These are phyloP conservation scores for Adansonia gregorii DNA, from an alignment of 441 rosid species.

Conservation along the genomic window DNA sequence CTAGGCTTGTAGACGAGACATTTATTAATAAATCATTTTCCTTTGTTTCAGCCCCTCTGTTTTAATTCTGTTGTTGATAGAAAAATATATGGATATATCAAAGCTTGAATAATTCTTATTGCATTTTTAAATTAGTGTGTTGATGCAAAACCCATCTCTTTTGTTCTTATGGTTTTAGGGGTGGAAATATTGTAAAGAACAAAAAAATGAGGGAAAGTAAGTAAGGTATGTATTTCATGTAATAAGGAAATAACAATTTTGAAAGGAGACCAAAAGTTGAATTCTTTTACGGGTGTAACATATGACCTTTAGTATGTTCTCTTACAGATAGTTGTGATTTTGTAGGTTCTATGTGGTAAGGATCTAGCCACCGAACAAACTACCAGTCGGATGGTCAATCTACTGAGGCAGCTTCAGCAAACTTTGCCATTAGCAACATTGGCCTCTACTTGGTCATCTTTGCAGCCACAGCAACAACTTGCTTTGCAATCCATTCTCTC, in stretches of 20 bases:
- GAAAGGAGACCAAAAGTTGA: background rate
- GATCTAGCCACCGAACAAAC: constrained; percentile 87
- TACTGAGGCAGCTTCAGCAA: constrained; percentile 86
- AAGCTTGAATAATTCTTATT: background rate
- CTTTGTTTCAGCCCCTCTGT: background rate
- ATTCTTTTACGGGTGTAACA: background rate
- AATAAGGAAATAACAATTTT: background rate
- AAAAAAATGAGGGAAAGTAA: background rate
- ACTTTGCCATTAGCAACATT: constrained; percentile 81
- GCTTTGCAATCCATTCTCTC: constrained; percentile 90
- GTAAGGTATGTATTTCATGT: background rate
- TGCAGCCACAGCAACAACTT: constrained; percentile 92
- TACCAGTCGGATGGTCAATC: constrained; percentile 68
- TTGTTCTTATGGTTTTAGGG: background rate
- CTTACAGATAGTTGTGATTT: background rate
- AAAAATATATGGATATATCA: background rate
- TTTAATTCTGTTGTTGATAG: background rate
- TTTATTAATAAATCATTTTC: background rate
- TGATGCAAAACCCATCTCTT: background rate
- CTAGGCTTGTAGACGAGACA: background rate
- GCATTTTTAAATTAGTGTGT: background rate
- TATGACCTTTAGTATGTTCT: background rate
- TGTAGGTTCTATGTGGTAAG: constrained; percentile 77
- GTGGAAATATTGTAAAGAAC: background rate
- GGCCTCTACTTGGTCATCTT: constrained; percentile 84